Conservation (phyloP, 2,329 filamentous ascomycete species). For the Trichoderma oligosporum region DNA sequence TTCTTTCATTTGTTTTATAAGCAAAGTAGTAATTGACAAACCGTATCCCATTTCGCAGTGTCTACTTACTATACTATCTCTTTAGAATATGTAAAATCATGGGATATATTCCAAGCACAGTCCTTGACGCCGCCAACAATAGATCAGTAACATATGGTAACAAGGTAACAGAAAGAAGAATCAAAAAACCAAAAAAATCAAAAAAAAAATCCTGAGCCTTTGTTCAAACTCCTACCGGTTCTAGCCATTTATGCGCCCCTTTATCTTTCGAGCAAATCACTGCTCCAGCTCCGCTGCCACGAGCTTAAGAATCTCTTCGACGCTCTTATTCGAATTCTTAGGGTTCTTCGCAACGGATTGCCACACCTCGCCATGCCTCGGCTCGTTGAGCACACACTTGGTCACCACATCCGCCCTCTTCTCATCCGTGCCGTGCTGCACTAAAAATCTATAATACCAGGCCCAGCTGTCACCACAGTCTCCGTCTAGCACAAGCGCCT, state of each 20-base stretch:
- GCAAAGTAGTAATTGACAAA: background rate
- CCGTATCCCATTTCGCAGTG: background rate
- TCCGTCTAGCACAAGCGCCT: constrained; percentile 81
- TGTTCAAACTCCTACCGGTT: constrained; percentile 11
- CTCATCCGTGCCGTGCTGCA: constrained; percentile 90
- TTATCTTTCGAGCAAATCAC: constrained; percentile 20
- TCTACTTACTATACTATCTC: background rate
- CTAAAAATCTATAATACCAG: constrained; percentile 93
- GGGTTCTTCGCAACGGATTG: constrained; percentile 82
- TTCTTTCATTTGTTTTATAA: background rate
- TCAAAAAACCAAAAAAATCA: background rate
- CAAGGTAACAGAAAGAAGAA: background rate
- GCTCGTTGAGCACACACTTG: constrained; percentile 80
- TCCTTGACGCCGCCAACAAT: background rate
- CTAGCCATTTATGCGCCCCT: constrained; percentile 4
- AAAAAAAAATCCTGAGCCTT: background rate
- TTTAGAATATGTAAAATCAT: background rate
- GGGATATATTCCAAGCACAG: background rate
- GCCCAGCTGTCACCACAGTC: constrained; percentile 93
- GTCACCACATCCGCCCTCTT: constrained; percentile 80
- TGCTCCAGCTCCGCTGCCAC: constrained; percentile 55
- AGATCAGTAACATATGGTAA: background rate
- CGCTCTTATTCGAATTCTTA: constrained; percentile 67
- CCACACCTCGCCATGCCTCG: constrained; percentile 90
- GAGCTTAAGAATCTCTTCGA: constrained; percentile 78